phyloP scores from a whole-genome alignment of 1,139 yeast genomes.

The Candida tropicalis region DNA sequence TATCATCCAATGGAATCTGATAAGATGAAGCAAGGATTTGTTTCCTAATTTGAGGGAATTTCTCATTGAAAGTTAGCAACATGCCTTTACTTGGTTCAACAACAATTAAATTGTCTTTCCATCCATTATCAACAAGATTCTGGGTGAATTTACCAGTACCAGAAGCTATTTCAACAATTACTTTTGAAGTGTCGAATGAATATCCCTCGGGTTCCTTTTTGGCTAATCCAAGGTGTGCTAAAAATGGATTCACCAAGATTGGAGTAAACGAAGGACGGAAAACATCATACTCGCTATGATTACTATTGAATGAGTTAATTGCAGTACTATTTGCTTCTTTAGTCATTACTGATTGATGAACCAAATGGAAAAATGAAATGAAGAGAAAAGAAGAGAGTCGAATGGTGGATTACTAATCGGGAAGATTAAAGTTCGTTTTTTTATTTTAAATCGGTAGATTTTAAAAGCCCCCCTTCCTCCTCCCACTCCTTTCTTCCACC shows the following conservation, averaged over 20 bases:
- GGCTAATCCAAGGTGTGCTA: conserved; percentile 37
- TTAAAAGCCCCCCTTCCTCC: no score
- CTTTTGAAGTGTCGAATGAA: conserved; percentile 25
- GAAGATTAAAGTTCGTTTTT: no score
- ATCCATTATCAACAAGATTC: conserved; percentile 45
- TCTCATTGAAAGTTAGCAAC: conserved; percentile 48
- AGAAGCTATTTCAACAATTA: conserved; percentile 58
- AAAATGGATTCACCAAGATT: conserved; percentile 50
- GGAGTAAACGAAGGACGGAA: conserved; percentile 59
- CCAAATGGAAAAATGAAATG: background rate
- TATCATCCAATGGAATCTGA: conserved; percentile 48
- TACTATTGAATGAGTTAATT: conserved; percentile 51
- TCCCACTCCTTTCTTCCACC: no score
- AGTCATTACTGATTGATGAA: background rate
- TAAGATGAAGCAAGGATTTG: conserved; percentile 48
- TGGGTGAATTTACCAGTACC: conserved; percentile 71
- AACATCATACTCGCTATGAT: conserved; percentile 56
- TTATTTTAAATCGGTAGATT: no score
- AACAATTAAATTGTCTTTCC: conserved; percentile 37
- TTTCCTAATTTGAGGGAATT: conserved; percentile 48
- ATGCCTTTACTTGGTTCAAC: conserved; percentile 67
- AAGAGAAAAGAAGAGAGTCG: background rate
- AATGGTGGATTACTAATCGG: background rate
- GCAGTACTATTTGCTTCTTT: conserved; percentile 32
- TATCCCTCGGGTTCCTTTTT: conserved; percentile 13